Conservation (phyloP, 768 basidiomycete genomes). For the Amanita rubescens region DNA sequence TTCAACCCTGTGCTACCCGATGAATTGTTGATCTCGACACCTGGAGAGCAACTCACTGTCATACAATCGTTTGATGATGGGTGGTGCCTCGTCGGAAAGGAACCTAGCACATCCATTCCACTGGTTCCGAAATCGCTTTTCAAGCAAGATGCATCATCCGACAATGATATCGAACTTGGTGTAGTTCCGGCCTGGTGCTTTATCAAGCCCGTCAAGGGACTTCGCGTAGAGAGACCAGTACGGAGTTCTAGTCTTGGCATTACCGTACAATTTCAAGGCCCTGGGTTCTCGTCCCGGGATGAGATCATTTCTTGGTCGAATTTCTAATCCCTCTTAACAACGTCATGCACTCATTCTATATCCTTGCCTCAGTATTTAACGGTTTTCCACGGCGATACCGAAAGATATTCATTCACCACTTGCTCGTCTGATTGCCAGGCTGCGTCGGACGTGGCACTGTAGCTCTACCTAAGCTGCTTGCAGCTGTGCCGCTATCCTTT, state of each 20-base stretch:
- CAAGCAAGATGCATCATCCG: slow-evolving; percentile 20
- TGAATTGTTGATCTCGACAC: slow-evolving; percentile 47
- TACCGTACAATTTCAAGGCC: slow-evolving; percentile 44
- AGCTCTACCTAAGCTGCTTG: background rate
- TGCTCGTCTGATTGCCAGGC: background rate
- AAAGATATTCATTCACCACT: background rate
- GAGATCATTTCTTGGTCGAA: slow-evolving; percentile 68
- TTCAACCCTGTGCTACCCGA: slow-evolving; percentile 70
- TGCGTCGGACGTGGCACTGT: background rate
- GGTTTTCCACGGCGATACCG: background rate
- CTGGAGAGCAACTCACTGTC: slow-evolving; percentile 55
- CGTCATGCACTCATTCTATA: background rate
- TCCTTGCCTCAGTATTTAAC: background rate
- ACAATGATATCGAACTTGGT: slow-evolving; percentile 53
- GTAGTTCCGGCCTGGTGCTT: slow-evolving; percentile 77
- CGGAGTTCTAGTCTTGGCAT: slow-evolving; percentile 59
- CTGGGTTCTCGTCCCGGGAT: slow-evolving; percentile 33
- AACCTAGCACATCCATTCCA: slow-evolving; percentile 25
- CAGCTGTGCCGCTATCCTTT: background rate
- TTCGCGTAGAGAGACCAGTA: slow-evolving; percentile 55
- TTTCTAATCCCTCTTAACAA: slow-evolving; percentile 31
- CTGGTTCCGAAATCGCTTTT: slow-evolving; percentile 35
- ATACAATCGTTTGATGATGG: slow-evolving; percentile 71
- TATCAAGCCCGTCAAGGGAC: slow-evolving; percentile 51
- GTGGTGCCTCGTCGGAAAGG: slow-evolving; percentile 68